Evolutionary conservation across 2,329 filamentous ascomycete genomes (phyloP), one percentile per base, ranked within the genome.

Genomic region (Leptographium radiaticola): DNA sequence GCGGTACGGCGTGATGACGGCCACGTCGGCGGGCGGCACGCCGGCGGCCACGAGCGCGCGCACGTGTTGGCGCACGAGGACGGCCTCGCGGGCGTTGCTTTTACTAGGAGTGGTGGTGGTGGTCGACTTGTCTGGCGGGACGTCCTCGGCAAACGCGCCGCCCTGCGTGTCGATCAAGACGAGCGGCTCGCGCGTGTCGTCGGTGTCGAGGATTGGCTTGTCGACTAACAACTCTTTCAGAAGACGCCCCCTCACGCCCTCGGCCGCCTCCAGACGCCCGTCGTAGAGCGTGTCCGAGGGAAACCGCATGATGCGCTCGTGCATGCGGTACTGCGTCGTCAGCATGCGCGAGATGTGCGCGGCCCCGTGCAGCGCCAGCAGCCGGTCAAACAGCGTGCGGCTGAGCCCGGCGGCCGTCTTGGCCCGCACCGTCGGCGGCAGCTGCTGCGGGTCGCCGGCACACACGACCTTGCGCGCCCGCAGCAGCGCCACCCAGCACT

Each of bases 311-410:
- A 98, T 97, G 53, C 76, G 82, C 64, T 95, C 86, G 65, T 98
- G 89, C 93, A 98, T 98, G 40, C 93, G 89, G 67, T 98, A 98
- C 70, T 98, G 93, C 6, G 86, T 95, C 5, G 89, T 97, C 30
- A 98, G 79, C 87, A 97, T 95, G 51, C 87, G 77, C 71, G 97
- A 97, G 70, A 98, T 89, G 6, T 25, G 25, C 2, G 74, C 74
- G 1, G 82, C 70, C 1, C 93, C 93, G 65, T 98, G 87, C 16
- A 96, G 73, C 6, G 77, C 75, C 46, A 98, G 75, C 44, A 98
- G 75, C 33, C 93, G 80, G 67, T 97, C 91, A 66, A 98, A 98
- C 34, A 98, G 75, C 0, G 93, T 97, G n/a, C 77, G 87, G 64
- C 95, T 90, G 7, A 98, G 76, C 42, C 51, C 4, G 8, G 34